Percentiles rank a stretch among this genome's conserved stretches.
Evolutionary conservation across 2,329 filamentous ascomycete species (phyloP).

Genomic region (Aspergillus transmontanensis): DNA sequence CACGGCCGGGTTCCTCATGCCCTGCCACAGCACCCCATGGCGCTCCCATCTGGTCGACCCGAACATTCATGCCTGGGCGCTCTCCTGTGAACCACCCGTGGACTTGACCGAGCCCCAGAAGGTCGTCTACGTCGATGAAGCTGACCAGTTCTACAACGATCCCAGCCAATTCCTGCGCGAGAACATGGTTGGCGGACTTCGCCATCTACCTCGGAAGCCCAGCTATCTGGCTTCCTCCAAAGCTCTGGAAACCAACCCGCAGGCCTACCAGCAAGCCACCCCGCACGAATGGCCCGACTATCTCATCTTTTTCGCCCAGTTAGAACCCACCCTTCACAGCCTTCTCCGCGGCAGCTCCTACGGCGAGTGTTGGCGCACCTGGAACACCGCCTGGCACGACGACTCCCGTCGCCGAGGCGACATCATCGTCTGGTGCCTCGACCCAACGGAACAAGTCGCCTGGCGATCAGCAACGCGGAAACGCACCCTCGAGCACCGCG

Average conservation of each 20-base stretch:
- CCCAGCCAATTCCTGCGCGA: constrained; percentile 59
- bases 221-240: constrained; percentile 28
- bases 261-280: constrained; percentile 9
- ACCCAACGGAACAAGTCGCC: constrained; percentile 36
- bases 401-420: constrained; percentile 64
- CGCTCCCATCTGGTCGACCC: constrained; percentile 81
- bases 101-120: constrained; percentile 64
- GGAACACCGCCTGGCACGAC: constrained; percentile 65
- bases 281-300: constrained; percentile 52
- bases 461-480: constrained; percentile 36
- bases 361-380: constrained; percentile 60
- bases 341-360: constrained; percentile 53
- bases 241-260: background rate
- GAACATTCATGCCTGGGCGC: constrained; percentile 74
- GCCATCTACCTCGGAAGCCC: constrained; percentile 35
- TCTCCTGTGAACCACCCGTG: constrained; percentile 89
- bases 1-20: constrained; percentile 80
- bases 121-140: constrained; percentile 77
- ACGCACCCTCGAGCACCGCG: constrained; percentile 26
- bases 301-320: constrained; percentile 58
- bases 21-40: constrained; percentile 96
- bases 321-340: constrained; percentile 53
- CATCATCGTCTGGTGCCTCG: constrained; percentile 62
- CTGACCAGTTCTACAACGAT: constrained; percentile 81
- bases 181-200: constrained; percentile 52